A percentile compares a stretch with the other conserved stretches of the same genome.
These are phyloP conservation scores for Saccharomyces paradoxus DNA, from an alignment of 805 yeast genomes.

Conservation along the genomic window DNA sequence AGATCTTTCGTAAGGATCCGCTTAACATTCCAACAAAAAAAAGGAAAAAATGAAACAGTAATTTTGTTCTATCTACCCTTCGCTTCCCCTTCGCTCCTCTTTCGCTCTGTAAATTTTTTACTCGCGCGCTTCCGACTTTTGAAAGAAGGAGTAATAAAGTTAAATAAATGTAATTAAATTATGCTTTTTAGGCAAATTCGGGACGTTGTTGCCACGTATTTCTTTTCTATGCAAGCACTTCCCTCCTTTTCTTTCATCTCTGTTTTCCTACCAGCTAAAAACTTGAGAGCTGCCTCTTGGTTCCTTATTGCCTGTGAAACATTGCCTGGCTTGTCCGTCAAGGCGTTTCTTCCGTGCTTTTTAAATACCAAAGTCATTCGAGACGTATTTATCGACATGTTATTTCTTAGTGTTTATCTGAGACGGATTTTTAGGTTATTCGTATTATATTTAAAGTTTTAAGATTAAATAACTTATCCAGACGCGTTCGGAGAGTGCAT, in stretches of 20 bases:
- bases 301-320: background rate
- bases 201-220: background rate
- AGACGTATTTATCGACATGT: background rate
- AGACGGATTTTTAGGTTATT: background rate
- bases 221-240: background rate
- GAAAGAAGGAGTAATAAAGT: background rate
- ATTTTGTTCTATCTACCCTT: background rate
- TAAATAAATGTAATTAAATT: background rate
- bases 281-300: background rate
- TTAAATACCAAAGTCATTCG: background rate
- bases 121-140: background rate
- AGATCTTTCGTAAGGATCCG: background rate
- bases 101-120: background rate
- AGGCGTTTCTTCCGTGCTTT: background rate
- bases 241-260: background rate
- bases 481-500: background rate
- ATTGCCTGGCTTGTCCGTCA: background rate
- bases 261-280: background rate
- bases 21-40: background rate
- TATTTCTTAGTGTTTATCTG: background rate
- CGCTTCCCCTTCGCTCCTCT: background rate
- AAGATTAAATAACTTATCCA: background rate
- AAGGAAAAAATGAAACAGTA: background rate
- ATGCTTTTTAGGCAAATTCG: background rate
- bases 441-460: background rate